Evolutionary conservation across 176 grass and related monocot genomes (phyloP).

Genomic region (Raddia guianensis): DNA sequence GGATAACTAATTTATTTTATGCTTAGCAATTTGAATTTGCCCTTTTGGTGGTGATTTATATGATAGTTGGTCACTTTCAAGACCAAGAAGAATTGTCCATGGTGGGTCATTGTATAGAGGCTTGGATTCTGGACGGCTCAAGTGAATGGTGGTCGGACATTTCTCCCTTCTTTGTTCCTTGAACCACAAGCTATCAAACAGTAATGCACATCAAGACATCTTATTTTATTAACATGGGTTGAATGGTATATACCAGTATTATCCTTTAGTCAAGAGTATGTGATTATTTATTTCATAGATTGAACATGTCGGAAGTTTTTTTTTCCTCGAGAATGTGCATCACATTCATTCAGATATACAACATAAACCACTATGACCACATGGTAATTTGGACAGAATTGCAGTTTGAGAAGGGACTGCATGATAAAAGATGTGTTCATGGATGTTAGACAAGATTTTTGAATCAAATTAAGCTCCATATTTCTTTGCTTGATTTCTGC

Average conservation of each 20-base stretch:
- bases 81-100: slow-evolving; percentile 20
- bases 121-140: not conserved
- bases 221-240: not conserved
- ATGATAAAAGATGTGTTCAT: not conserved
- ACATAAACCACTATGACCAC: no score
- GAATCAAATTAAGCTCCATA: not conserved
- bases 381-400: not conserved
- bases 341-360: no score
- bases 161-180: slow-evolving; percentile 27
- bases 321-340: no score
- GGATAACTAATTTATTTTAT: slow-evolving; percentile 1
- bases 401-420: not conserved
- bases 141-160: slow-evolving; percentile 28
- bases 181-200: slow-evolving; percentile 22
- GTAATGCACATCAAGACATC: slow-evolving; percentile 25
- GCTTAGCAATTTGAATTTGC: slow-evolving; percentile 6
- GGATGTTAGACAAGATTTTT: not conserved
- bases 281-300: slow-evolving; percentile 18
- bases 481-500: no score
- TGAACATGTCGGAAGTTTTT: not conserved
- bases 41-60: not conserved
- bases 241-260: slow-evolving; percentile 35
- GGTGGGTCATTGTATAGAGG: no score
- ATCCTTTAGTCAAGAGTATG: not conserved
- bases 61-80: slow-evolving; percentile 19